Percentiles rank a stretch among this genome's conserved stretches.
Evolutionary conservation across 805 yeast genomes (phyloP).

Genomic region (Kluyveromyces aestuarii): DNA sequence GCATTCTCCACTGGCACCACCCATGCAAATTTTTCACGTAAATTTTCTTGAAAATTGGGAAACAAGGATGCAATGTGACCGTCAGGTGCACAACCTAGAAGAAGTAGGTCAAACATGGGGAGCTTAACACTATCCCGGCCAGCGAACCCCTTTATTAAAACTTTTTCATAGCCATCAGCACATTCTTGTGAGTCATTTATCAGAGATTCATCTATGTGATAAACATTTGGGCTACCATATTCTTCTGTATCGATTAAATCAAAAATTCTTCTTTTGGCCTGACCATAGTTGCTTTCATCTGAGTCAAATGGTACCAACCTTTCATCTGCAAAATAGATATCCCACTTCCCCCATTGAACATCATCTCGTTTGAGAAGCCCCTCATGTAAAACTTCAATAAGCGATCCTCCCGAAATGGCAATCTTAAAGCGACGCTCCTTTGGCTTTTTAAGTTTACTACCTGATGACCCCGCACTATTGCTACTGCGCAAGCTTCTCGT

Average conservation of each 20-base stretch:
- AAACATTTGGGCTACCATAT: constrained; percentile 55
- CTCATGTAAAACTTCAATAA: constrained; percentile 76
- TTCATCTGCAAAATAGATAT: constrained; percentile 92
- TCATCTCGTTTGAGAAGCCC: constrained; percentile 72
- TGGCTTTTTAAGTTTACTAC: constrained; percentile 39
- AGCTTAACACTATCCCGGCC: constrained; percentile 92
- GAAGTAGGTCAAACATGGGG: constrained; percentile 85
- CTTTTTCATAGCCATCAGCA: constrained; percentile 87
- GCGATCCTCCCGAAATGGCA: constrained; percentile 89
- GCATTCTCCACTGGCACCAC: constrained; percentile 88
- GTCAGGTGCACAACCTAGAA: constrained; percentile 97
- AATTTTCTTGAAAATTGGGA: constrained; percentile 75
- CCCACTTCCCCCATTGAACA: constrained; percentile 91
- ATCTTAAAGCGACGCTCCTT: constrained; percentile 72
- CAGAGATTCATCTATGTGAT: constrained; percentile 70
- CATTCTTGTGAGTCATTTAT: constrained; percentile 81
- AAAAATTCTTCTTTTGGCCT: constrained; percentile 71
- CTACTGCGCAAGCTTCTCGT: constrained; percentile 5
- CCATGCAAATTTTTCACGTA: constrained; percentile 91
- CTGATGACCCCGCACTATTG: constrained; percentile 4
- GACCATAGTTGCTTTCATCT: constrained; percentile 83
- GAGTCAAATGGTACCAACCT: constrained; percentile 83
- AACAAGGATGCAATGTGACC: constrained; percentile 96
- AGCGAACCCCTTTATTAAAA: constrained; percentile 82
- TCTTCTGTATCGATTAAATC: constrained; percentile 38